Evolutionary conservation across 1,284 basidiomycete genomes (phyloP), one percentile per base, ranked within the genome.

Genomic region (Fistulinella staudtii): DNA sequence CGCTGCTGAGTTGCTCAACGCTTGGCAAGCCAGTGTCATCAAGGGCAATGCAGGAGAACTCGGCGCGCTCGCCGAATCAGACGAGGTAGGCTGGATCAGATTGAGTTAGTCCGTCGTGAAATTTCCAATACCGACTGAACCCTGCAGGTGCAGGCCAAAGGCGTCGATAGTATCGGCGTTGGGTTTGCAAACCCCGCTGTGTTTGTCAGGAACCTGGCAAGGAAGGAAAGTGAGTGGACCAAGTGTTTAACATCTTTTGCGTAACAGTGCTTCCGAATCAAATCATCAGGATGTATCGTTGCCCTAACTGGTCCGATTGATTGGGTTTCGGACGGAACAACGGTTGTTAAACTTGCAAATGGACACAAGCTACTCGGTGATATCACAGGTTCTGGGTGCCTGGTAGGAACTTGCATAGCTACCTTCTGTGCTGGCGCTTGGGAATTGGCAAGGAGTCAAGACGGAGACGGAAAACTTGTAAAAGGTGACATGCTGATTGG

Each of bases 21-120:
- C 76, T 36, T 95, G 88, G 77, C 93, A 97, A 63, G 82, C 89
- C 14, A 87, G 86, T 15, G 85, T 96, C 15, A 93, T 98, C 69
- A 98, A 98, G 66, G 95, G 94, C 5, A 98, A 98, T 60, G 88
- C 92, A 0, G 93, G 82, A 17, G 95, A 98, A 66, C 82, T 98
- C 18, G 90, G 82, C 1, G 75, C 86, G 0, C 69, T 97, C 11
- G 79, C 84, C 1, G 77, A 84, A 14, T 85, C 84, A 0, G 63
- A 64, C n/a, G 92, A 93, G 70, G 89, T 85, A 36, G 64, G 46
- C 42, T 22, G 13, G 17, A 7, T 40, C 13, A 8, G 15, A 9
- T n/a, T n/a, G n/a, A 14, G 31, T 10, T 24, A 11, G 5, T 31
- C 5, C 4, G 7, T 39, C n/a, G n/a, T n/a, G n/a, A n/a, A n/a